These are phyloP conservation scores for Geranomyces michiganensis DNA, from an alignment of 192 early-diverging fungal genomes.

Conservation along the genomic window DNA sequence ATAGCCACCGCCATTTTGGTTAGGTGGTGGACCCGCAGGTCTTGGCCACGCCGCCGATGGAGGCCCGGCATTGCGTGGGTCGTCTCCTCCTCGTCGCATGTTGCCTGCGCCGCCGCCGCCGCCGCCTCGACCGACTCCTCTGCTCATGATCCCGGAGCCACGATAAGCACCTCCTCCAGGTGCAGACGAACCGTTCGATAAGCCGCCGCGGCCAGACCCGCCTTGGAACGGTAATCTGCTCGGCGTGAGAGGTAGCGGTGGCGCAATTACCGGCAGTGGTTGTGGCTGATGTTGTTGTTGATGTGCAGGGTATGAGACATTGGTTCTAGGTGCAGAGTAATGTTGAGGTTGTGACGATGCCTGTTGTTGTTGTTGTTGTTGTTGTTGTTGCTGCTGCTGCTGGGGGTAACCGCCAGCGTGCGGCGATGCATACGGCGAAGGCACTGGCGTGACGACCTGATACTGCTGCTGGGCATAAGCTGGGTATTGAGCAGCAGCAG, in stretches of 20 bases:
- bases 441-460: no score
- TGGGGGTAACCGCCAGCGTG: no score
- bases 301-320: neutral
- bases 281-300: slow-evolving; percentile 5
- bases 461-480: neutral
- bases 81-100: slow-evolving; percentile 4
- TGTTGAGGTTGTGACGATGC: no score
- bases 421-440: no score
- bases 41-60: neutral
- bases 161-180: no score
- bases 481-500: slow-evolving; percentile 8
- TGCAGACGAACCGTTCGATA: no score
- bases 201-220: neutral
- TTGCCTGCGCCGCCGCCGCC: neutral
- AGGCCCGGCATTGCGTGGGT: neutral
- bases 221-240: neutral
- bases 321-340: neutral
- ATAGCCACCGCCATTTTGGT: neutral
- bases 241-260: neutral
- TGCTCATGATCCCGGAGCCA: no score
- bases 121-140: slow-evolving; percentile 12
- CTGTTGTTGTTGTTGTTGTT: no score
- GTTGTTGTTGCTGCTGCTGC: no score
- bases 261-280: neutral
- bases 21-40: no score